Conservation (phyloP, 257 asterid genomes). For the Solanum megistacrolobum region DNA sequence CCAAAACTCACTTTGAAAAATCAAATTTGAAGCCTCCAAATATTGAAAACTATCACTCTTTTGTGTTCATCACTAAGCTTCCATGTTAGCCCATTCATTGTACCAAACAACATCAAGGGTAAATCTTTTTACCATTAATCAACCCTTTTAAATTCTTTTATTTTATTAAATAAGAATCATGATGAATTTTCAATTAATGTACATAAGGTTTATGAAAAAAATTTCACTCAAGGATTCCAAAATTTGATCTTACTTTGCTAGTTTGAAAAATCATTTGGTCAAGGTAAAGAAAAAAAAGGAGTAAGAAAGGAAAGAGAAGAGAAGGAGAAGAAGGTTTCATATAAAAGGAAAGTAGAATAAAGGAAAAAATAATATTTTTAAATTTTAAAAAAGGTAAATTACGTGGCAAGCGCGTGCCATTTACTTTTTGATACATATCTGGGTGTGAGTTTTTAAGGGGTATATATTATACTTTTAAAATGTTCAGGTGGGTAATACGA, state of each 20-base stretch:
- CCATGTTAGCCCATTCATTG: background rate
- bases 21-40: background rate
- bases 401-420: background rate
- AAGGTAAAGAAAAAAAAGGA: background rate
- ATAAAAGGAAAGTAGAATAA: background rate
- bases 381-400: background rate
- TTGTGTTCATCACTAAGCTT: background rate
- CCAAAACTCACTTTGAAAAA: background rate
- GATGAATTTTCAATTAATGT: constrained; percentile 72
- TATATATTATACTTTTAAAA: too few species aligned
- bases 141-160: background rate
- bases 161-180: background rate
- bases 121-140: background rate
- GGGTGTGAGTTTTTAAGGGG: background rate
- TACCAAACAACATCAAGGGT: background rate
- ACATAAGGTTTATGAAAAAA: constrained; percentile 61
- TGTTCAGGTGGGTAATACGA: background rate
- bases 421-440: background rate
- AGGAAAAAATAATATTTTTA: background rate
- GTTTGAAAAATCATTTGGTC: background rate
- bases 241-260: constrained; percentile 72
- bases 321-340: background rate
- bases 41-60: background rate
- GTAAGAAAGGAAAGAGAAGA: background rate
- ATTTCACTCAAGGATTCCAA: constrained; percentile 64